Conservation (phyloP, 176 grass and related monocot species). For the Avena sativa region DNA sequence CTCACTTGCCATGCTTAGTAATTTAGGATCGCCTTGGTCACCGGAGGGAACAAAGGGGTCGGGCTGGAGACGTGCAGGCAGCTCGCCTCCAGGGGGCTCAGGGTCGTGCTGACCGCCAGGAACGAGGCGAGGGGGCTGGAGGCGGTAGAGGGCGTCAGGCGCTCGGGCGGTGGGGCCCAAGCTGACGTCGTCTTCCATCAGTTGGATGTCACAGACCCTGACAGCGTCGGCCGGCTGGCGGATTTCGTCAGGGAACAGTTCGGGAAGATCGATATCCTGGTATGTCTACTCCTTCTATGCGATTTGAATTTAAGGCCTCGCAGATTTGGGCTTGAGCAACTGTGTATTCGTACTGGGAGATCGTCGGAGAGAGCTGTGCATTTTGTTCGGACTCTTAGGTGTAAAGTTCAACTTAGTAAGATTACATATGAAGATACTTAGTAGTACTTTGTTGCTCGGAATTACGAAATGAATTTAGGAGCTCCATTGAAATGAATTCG, state of each 20-base stretch:
- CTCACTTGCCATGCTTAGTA: background rate
- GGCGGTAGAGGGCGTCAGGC: conserved; percentile 50
- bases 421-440: background rate
- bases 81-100: conserved; percentile 54
- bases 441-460: background rate
- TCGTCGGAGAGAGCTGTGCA: background rate
- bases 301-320: background rate
- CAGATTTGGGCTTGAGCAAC: conserved; percentile 15
- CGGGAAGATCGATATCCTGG: conserved; percentile 69
- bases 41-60: conserved; percentile 74
- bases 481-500: background rate
- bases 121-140: conserved; percentile 60
- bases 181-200: conserved; percentile 68
- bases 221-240: conserved; percentile 50
- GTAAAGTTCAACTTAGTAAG: background rate
- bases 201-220: conserved; percentile 62
- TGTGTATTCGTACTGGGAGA: background rate
- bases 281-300: conserved; percentile 9
- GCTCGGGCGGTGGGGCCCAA: conserved; percentile 16
- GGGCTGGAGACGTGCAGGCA: conserved; percentile 78
- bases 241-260: conserved; percentile 63
- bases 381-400: background rate
- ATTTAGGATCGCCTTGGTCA: conserved; percentile 66
- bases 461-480: background rate
- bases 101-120: conserved; percentile 71